A percentile compares a stretch with the other conserved stretches of the same genome.
Conservation (phyloP, 345 rosid species). For the Rhizophora apiculata region DNA sequence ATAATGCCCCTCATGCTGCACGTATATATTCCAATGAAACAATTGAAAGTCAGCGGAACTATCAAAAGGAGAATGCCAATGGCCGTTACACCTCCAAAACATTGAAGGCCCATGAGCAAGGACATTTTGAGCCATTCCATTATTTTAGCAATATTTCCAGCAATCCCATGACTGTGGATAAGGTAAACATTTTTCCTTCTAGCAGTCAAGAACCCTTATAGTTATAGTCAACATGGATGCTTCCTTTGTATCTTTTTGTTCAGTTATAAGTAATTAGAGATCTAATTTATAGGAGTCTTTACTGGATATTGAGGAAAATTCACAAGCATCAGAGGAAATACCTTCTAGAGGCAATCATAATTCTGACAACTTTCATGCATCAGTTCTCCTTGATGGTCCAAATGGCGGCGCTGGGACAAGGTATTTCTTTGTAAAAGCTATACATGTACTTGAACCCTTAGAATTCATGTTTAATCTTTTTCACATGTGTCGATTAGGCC, state of each 20-base stretch:
- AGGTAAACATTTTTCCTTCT: conserved; percentile 18
- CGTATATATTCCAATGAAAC: conserved; percentile 19
- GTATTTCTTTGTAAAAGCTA: conserved; percentile 17
- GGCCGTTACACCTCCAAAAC: conserved; percentile 24
- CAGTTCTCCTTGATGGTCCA: conserved; percentile 25
- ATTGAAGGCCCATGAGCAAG: conserved; percentile 19
- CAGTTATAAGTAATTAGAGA: neutral
- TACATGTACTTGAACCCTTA: conserved; percentile 7
- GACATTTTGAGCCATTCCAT: conserved; percentile 24
- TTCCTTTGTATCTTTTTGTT: neutral
- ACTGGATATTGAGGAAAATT: conserved; percentile 17
- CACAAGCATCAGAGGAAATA: conserved; percentile 26
- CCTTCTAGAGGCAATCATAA: conserved; percentile 23
- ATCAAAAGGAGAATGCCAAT: conserved; percentile 24
- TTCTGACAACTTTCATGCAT: conserved; percentile 7
- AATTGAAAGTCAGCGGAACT: conserved; percentile 20
- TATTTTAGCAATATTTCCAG: conserved; percentile 21
- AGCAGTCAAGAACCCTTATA: neutral
- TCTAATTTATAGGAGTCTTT: conserved; percentile 22
- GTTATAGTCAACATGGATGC: neutral
- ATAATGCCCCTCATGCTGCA: conserved; percentile 18
- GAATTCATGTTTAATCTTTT: neutral
- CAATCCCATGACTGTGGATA: conserved; percentile 20
- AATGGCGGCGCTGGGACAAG: conserved; percentile 31
- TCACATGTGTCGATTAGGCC: too few species aligned